Percentiles rank a stretch among this genome's conserved stretches.
phyloP scores from a whole-genome alignment of 441 rosid genomes.

The Populus hybrid region DNA sequence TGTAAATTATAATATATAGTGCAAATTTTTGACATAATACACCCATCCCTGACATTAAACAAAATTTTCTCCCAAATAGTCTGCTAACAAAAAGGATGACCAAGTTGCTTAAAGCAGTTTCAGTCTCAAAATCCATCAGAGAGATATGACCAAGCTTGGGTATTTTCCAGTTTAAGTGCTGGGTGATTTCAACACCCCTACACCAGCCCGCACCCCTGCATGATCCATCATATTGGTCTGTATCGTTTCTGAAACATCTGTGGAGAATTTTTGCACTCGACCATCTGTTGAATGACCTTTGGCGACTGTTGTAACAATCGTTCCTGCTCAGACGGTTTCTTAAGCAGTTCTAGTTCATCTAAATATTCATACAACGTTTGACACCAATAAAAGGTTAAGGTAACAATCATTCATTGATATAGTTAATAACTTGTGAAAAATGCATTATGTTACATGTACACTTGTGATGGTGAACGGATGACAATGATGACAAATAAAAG shows the following conservation, averaged over 20 bases:
- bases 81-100: not conserved
- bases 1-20: not conserved
- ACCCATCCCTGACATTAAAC: not conserved
- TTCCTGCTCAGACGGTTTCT: constrained; percentile 37
- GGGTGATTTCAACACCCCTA: not conserved
- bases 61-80: not conserved
- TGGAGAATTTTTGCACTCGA: constrained; percentile 12
- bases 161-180: not conserved
- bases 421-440: not conserved
- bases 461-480: not conserved
- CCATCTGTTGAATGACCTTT: constrained; percentile 30
- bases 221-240: constrained; percentile 2
- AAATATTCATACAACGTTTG: constrained; percentile 29
- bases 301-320: constrained; percentile 32
- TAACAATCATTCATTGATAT: constrained; percentile 1
- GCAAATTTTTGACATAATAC: not conserved
- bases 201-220: not conserved
- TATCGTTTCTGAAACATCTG: not conserved
- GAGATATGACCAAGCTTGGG: not conserved
- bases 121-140: not conserved
- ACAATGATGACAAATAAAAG: not conserved
- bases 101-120: not conserved
- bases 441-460: not conserved
- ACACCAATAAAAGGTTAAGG: constrained; percentile 34
- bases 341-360: constrained; percentile 40